These are phyloP conservation scores for Chrysanthemum makinoi DNA, from an alignment of 129 eudicot genomes.

Conservation along the genomic window DNA sequence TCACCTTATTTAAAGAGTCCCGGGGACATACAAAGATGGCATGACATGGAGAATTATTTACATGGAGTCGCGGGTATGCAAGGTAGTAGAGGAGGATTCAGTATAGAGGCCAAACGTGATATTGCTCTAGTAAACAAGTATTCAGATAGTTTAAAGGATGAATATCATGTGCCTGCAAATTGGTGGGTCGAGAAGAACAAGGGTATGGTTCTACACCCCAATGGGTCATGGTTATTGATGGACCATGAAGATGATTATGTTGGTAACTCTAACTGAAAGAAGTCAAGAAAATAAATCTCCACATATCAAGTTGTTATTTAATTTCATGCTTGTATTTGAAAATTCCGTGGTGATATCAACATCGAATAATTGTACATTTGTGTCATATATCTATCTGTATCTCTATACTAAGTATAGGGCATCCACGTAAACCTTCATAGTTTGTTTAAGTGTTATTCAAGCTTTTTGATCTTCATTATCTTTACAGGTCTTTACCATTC, in stretches of 20 bases:
- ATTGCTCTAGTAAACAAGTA: slow-evolving; percentile 65
- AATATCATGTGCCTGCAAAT: slow-evolving; percentile 44
- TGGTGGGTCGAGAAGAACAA: slow-evolving; percentile 79
- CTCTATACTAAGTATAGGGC: too few relatives aligned
- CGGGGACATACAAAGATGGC: slow-evolving; percentile 56
- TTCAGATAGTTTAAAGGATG: slow-evolving; percentile 57
- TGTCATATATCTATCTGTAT: too few relatives aligned
- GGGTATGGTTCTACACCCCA: slow-evolving; percentile 66
- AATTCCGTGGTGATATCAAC: too few relatives aligned
- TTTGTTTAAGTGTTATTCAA: too few relatives aligned
- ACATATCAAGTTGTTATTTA: too few relatives aligned
- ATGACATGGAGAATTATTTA: slow-evolving; percentile 67
- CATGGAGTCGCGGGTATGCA: slow-evolving; percentile 95
- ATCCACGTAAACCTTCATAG: too few relatives aligned
- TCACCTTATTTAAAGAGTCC: slow-evolving; percentile 68
- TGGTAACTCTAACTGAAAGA: slow-evolving; percentile 10
- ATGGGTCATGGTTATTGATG: slow-evolving; percentile 73
- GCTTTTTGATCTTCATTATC: too few relatives aligned
- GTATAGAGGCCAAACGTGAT: slow-evolving; percentile 48
- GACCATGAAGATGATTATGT: slow-evolving; percentile 54
- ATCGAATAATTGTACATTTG: too few relatives aligned
- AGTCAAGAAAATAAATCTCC: too few relatives aligned
- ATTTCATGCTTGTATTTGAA: too few relatives aligned
- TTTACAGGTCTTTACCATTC: too few relatives aligned
- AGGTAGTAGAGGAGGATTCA: slow-evolving; percentile 52